These are phyloP conservation scores for Trichoderma lentiforme DNA, from an alignment of 2,329 filamentous ascomycete genomes.

Conservation along the genomic window DNA sequence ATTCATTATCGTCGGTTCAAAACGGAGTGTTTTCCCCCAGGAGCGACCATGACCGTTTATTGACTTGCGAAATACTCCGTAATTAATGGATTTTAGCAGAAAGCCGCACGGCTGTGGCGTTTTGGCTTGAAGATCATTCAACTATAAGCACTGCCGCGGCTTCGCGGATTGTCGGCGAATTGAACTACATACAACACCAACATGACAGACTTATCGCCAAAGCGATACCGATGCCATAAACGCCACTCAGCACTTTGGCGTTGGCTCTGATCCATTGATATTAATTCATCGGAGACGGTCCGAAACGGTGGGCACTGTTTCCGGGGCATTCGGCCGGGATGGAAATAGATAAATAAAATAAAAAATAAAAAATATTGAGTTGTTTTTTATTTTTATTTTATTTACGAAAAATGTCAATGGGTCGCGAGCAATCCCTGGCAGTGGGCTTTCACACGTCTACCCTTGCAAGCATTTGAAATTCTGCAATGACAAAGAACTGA, in stretches of 20 bases:
- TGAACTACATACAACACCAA: not conserved
- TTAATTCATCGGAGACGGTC: constrained; percentile 4
- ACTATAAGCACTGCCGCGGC: not conserved
- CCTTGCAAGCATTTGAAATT: constrained; percentile 1
- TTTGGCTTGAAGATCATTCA: not conserved
- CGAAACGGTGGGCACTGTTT: constrained; percentile 5
- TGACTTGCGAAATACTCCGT: not conserved
- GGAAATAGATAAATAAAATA: not conserved
- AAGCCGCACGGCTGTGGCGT: constrained; percentile 1
- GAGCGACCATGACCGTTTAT: not conserved
- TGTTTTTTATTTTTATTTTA: not conserved
- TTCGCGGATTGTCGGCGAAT: not conserved
- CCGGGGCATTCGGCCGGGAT: not conserved
- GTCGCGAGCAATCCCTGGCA: not conserved
- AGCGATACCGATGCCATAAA: not conserved
- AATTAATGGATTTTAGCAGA: not conserved
- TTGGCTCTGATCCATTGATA: not conserved
- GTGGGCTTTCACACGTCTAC: constrained; percentile 5
- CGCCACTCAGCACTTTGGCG: not conserved
- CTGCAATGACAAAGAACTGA: not conserved
- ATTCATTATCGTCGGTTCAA: not conserved
- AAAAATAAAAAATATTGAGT: not conserved
- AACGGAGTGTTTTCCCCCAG: not conserved
- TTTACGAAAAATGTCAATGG: not conserved
- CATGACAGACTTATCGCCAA: not conserved